phyloP scores from a whole-genome alignment of 192 early-diverging fungal genomes.

The Fimicolochytrium jonesii region DNA sequence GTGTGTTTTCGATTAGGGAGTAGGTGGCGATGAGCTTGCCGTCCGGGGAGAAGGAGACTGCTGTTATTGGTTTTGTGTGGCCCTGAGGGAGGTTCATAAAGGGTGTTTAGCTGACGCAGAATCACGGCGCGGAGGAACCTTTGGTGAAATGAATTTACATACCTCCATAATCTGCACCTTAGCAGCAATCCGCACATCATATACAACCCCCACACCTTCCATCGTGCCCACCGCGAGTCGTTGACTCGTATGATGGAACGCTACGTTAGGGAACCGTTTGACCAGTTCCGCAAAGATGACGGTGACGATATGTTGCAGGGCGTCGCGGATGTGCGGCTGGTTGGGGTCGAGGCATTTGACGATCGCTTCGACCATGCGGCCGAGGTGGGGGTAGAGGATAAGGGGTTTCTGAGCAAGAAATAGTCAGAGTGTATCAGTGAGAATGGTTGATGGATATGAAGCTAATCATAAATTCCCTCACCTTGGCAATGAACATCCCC shows the following conservation, averaged over 20 bases:
- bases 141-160: conserved; percentile 3
- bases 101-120: too few relatives aligned
- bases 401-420: conserved; percentile 73
- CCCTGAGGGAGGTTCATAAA: conserved; percentile 49
- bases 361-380: conserved; percentile 67
- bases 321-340: conserved; percentile 64
- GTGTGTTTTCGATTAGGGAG: conserved; percentile 60
- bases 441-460: too few relatives aligned
- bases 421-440: too few relatives aligned
- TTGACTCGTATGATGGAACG: conserved; percentile 71
- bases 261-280: conserved; percentile 60
- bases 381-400: conserved; percentile 57
- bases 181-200: conserved; percentile 80
- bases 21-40: conserved; percentile 71
- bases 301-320: conserved; percentile 58
- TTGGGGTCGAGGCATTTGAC: conserved; percentile 83
- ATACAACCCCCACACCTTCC: conserved; percentile 72
- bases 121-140: neutral
- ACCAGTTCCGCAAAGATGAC: conserved; percentile 55
- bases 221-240: conserved; percentile 71
- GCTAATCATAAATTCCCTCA: conserved; percentile 28
- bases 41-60: conserved; percentile 72
- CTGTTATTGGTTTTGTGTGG: conserved; percentile 60
- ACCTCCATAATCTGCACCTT: conserved; percentile 72
- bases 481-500: conserved; percentile 71